Evolutionary conservation across 345 rosid genomes (phyloP).

Genomic region (Conringia planisiliqua): DNA sequence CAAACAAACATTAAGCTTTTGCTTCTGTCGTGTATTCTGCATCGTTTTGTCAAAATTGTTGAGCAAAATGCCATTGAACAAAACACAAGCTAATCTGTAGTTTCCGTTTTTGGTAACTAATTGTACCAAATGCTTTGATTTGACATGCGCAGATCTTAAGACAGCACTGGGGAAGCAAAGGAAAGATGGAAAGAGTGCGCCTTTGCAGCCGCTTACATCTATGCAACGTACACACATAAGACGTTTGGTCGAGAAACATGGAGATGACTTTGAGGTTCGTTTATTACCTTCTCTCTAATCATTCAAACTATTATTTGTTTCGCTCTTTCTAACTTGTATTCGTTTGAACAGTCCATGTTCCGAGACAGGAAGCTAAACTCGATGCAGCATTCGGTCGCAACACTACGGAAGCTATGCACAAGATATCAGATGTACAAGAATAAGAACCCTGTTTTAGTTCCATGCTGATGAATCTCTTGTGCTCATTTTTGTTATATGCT

Average conservation of each 20-base stretch:
- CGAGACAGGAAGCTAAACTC: constrained; percentile 77
- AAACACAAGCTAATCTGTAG: neutral
- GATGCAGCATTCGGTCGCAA: constrained; percentile 81
- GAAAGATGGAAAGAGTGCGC: constrained; percentile 76
- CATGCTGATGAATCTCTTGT: constrained; percentile 30
- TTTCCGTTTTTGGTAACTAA: neutral
- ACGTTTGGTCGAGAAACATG: constrained; percentile 65
- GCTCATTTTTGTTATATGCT: neutral
- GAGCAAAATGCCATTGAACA: neutral
- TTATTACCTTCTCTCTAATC: neutral
- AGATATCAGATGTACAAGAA: constrained; percentile 54
- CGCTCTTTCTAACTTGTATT: neutral
- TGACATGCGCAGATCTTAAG: constrained; percentile 61
- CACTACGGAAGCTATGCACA: constrained; percentile 64
- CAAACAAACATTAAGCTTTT: neutral
- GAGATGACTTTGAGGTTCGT: constrained; percentile 71
- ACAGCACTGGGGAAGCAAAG: constrained; percentile 84
- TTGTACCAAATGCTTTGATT: neutral
- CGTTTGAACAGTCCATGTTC: constrained; percentile 64
- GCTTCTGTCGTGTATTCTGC: neutral
- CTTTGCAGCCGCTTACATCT: constrained; percentile 70
- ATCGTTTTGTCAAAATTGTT: too few species aligned
- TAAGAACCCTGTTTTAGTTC: constrained; percentile 58
- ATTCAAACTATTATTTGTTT: neutral
- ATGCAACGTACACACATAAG: constrained; percentile 65